These are phyloP conservation scores for Colletotrichum sp. DNA, from an alignment of 2,329 filamentous ascomycete genomes.

Conservation along the genomic window DNA sequence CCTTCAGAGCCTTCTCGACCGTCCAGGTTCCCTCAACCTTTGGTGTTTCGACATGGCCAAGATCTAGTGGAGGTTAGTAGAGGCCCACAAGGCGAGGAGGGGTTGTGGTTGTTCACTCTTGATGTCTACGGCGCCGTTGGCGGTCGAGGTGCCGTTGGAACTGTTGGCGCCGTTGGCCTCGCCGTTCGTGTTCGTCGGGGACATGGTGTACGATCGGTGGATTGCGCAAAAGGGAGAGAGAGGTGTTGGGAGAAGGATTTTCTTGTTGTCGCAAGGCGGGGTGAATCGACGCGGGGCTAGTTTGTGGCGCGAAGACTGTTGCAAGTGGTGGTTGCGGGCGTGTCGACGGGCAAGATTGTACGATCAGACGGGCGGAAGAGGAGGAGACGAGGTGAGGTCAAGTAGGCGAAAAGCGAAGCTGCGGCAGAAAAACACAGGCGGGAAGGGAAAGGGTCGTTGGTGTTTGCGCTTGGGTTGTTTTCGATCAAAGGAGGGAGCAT, in stretches of 20 bases:
- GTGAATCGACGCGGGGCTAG: neutral
- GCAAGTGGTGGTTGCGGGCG: neutral
- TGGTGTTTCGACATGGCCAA: slow-evolving; percentile 27
- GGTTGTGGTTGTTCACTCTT: neutral
- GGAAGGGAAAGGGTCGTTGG: neutral
- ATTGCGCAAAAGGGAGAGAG: neutral
- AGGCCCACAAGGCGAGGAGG: neutral
- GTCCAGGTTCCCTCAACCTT: slow-evolving; percentile 28
- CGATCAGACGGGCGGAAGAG: neutral
- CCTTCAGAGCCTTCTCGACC: slow-evolving; percentile 25
- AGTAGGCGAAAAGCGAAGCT: neutral
- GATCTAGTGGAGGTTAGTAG: slow-evolving; percentile 17
- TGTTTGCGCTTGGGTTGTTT: neutral
- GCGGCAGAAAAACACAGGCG: neutral
- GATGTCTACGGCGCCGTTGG: slow-evolving; percentile 14
- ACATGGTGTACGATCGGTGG: neutral
- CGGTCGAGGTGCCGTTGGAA: neutral
- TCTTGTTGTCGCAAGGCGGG: neutral
- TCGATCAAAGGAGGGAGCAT: neutral
- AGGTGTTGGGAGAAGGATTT: neutral
- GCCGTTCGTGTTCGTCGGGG: neutral
- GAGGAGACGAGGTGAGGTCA: neutral
- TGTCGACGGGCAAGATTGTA: neutral
- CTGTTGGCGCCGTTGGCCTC: neutral
- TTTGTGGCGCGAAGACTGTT: neutral